Conservation (phyloP, 345 rosid species). For the Lenwebbia sp. region DNA sequence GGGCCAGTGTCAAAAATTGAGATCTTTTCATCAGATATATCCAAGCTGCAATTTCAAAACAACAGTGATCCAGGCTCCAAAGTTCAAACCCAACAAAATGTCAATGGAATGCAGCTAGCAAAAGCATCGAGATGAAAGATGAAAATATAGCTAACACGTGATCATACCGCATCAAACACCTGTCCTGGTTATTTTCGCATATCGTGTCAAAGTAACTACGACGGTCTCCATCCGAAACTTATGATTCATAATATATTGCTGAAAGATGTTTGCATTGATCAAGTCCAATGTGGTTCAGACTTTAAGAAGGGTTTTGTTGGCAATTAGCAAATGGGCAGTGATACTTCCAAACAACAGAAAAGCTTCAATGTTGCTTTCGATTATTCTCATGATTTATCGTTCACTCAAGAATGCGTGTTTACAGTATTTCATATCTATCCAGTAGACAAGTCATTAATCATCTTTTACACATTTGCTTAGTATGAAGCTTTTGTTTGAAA, state of each 20-base stretch:
- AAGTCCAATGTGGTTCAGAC: neutral
- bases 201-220: neutral
- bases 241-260: neutral
- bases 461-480: neutral
- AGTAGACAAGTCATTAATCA: neutral
- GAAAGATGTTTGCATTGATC: neutral
- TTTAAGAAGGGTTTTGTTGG: neutral
- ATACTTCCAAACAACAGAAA: neutral
- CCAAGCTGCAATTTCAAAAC: constrained; percentile 32
- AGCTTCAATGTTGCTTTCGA: neutral
- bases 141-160: neutral
- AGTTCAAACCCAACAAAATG: neutral
- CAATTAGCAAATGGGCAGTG: neutral
- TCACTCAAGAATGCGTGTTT: neutral
- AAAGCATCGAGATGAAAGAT: neutral
- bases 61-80: neutral
- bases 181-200: neutral
- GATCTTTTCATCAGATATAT: constrained; percentile 27
- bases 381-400: neutral
- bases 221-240: neutral
- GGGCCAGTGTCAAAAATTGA: constrained; percentile 63
- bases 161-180: neutral
- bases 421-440: neutral
- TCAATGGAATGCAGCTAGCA: neutral
- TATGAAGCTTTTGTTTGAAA: neutral